Evolutionary conservation across 1,284 basidiomycete species (phyloP), one percentile per base, ranked within the genome.

Genomic region (Leucoagaricus sp.): DNA sequence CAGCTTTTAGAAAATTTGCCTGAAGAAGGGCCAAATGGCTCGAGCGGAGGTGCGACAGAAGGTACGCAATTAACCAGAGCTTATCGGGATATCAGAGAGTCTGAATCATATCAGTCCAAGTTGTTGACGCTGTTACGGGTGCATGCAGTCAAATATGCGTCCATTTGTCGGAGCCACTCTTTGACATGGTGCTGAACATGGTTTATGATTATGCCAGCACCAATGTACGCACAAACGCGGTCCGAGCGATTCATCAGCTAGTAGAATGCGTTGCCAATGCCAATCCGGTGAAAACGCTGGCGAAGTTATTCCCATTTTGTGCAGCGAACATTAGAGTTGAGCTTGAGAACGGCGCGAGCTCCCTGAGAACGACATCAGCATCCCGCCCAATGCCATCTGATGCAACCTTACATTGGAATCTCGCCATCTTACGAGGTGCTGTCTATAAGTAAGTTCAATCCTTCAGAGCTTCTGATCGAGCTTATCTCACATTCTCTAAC

Each of bases 331-430:
- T 97, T 63, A 76, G 79, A 3, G 72, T 75, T 4, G 95, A 98
- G 69, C 77, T 97, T 3, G 90, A 92, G 54, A 85, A 90, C 61
- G 95, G 95, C 2, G 94, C 94, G 0, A 93, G 91, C 55, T 94
- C 92, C 0, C 73, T 87, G 23, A 77, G 93, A 53, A 95, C 91
- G 8, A 96, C 93, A 0, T 89, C 89, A 2, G 83, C 87, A 4
- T 85, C 84, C 21, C 81, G 83, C 6, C 85, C 87, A 1, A 72
- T 91, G 25, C 85, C 91, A 3, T 89, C 90, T 1, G 95, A 98
- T 70, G 90, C 92, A 3, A 89, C 92, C 1, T 76, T 97, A 44
- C 93, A 96, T 67, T 96, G 93, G 92, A 93, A 87, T 70, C 71
- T 90, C 45, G 86, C 86, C 2, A 86, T 90, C 51, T 69, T 90